These are phyloP conservation scores for Globisporangium cystogenes DNA, from an alignment of 352 stramenopile species.

Conservation along the genomic window DNA sequence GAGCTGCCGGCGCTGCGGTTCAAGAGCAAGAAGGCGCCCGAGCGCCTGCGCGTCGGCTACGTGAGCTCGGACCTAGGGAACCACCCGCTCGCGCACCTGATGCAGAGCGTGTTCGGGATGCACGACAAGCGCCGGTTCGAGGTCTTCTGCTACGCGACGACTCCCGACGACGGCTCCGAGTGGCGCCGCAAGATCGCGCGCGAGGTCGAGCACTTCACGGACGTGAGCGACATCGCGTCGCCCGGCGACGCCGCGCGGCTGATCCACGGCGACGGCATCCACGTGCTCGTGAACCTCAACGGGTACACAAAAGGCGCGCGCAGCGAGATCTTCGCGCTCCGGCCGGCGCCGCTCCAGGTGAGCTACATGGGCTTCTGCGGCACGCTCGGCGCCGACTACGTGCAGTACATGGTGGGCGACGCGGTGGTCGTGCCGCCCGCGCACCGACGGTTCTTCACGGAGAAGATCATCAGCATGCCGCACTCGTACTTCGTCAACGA, in stretches of 20 bases:
- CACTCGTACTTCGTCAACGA: constrained; percentile 93
- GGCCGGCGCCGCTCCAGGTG: constrained; percentile 87
- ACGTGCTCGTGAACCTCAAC: constrained; percentile 92
- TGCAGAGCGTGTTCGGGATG: constrained; percentile 89
- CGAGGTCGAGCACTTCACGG: constrained; percentile 87
- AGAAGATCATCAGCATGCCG: constrained; percentile 91
- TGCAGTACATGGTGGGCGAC: constrained; percentile 92
- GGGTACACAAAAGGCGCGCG: constrained; percentile 91
- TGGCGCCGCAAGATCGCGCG: constrained; percentile 79
- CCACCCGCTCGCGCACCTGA: constrained; percentile 89
- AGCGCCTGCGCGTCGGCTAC: constrained; percentile 85
- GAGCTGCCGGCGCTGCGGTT: constrained; percentile 71
- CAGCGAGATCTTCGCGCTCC: constrained; percentile 92
- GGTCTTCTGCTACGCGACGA: constrained; percentile 89
- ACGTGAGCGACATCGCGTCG: constrained; percentile 56
- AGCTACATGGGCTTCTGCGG: constrained; percentile 90
- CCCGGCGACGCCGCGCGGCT: constrained; percentile 66
- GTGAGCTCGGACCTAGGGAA: constrained; percentile 91
- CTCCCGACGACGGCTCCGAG: constrained; percentile 64
- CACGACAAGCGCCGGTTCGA: constrained; percentile 87
- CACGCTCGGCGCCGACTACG: constrained; percentile 89
- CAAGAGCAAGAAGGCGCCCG: constrained; percentile 52
- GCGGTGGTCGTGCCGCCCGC: constrained; percentile 60
- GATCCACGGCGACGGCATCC: constrained; percentile 84
- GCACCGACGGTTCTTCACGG: constrained; percentile 69